phyloP scores from a whole-genome alignment of 306 rosid species.

The Pterocarpus macrocarpus region DNA sequence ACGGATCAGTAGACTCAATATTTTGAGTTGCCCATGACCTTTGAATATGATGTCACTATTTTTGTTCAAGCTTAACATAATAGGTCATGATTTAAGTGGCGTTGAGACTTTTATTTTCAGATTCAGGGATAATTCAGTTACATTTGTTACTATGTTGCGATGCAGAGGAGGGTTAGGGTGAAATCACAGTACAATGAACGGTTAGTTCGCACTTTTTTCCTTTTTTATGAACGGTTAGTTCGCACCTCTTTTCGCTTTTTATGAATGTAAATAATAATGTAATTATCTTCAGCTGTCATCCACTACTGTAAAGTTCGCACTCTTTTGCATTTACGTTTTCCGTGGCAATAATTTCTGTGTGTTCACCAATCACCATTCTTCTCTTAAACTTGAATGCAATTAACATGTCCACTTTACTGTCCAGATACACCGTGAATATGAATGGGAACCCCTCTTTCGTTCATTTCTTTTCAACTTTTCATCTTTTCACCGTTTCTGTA shows the following conservation, averaged over 20 bases:
- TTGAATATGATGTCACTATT: too few species aligned
- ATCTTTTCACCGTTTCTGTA: neutral
- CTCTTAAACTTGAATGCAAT: neutral
- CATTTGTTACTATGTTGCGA: too few species aligned
- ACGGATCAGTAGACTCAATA: neutral
- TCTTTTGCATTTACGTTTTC: neutral
- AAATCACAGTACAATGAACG: neutral
- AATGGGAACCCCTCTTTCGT: neutral
- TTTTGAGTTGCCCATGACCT: neutral
- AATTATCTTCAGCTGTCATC: neutral
- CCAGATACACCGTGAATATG: constrained; percentile 9
- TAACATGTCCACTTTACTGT: constrained; percentile 12
- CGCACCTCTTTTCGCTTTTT: neutral
- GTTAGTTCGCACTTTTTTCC: too few species aligned
- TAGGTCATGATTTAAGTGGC: neutral
- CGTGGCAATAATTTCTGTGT: constrained; percentile 1
- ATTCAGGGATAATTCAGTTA: neutral
- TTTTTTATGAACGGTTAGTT: neutral
- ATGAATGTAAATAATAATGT: neutral
- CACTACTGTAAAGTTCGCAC: neutral
- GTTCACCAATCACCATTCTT: too few species aligned
- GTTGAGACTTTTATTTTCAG: neutral
- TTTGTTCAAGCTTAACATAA: neutral
- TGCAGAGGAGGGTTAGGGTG: too few species aligned
- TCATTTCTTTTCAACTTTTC: neutral